Conservation (phyloP, 306 rosid species). For the Vigna radiata region DNA sequence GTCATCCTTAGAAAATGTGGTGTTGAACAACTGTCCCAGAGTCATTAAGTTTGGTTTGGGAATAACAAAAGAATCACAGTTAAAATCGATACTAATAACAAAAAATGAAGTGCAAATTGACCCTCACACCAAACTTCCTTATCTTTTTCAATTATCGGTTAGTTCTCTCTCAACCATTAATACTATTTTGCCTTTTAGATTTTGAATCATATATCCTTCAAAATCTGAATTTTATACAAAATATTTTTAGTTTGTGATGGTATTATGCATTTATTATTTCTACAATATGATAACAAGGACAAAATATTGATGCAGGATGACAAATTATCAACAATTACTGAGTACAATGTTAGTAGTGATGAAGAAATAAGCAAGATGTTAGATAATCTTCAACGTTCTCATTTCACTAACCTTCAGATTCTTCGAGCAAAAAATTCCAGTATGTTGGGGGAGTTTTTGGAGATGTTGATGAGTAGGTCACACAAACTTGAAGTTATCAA, state of each 20-base stretch:
- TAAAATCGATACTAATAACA: not conserved
- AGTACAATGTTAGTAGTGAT: not conserved
- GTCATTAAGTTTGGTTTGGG: not conserved
- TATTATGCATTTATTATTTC: no score
- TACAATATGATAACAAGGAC: no score
- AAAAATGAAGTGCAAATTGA: not conserved
- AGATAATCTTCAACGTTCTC: no score
- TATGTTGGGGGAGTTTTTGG: no score
- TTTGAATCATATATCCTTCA: no score
- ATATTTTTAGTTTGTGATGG: no score
- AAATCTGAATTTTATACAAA: no score
- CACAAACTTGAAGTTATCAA: no score
- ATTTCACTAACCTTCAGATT: no score
- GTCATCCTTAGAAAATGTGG: not conserved
- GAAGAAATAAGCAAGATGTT: not conserved
- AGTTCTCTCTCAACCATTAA: not conserved
- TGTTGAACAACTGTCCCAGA: not conserved
- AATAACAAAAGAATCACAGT: not conserved
- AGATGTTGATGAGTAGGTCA: no score
- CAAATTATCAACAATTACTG: not conserved
- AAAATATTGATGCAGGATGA: not conserved
- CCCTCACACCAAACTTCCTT: not conserved
- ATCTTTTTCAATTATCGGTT: not conserved
- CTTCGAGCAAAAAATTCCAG: no score
- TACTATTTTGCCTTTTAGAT: no score